Evolutionary conservation across 139 green algal genomes (phyloP).

Genomic region (Volvox reticuliferus): DNA sequence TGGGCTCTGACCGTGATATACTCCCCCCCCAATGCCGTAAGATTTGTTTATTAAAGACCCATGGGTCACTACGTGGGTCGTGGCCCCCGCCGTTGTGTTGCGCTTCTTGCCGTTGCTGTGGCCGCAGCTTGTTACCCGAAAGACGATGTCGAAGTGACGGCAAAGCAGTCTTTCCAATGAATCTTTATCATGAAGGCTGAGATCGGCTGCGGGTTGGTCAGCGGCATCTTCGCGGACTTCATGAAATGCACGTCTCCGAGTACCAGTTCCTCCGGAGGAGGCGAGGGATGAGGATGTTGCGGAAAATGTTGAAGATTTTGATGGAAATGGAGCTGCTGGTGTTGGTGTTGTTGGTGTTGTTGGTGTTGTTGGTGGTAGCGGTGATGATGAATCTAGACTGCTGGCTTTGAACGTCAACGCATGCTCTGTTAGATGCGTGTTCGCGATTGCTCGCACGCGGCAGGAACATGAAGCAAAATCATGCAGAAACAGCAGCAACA

Average conservation of each 20-base stretch:
- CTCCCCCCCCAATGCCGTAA: too few species aligned
- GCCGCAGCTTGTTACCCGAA: background rate
- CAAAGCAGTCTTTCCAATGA: background rate
- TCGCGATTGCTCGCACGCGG: too few species aligned
- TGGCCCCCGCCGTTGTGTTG: background rate
- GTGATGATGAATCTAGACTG: too few species aligned
- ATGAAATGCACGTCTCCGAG: background rate
- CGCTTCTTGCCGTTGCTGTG: background rate
- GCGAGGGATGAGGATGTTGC: background rate
- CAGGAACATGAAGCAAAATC: too few species aligned
- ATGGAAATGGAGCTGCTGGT: background rate
- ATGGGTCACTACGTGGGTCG: background rate
- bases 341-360: background rate
- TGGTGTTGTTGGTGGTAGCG: too few species aligned
- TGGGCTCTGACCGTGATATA: background rate
- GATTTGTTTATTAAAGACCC: background rate
- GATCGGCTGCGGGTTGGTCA: background rate
- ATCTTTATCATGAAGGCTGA: too few species aligned
- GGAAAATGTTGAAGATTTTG: background rate
- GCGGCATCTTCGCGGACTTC: background rate
- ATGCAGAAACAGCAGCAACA: too few species aligned
- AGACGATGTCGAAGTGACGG: conserved; percentile 4
- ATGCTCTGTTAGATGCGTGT: too few species aligned
- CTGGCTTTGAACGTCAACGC: too few species aligned
- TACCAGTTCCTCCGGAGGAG: too few species aligned